Conservation (phyloP, 2,329 filamentous ascomycete genomes). For the Gremmenia infestans region DNA sequence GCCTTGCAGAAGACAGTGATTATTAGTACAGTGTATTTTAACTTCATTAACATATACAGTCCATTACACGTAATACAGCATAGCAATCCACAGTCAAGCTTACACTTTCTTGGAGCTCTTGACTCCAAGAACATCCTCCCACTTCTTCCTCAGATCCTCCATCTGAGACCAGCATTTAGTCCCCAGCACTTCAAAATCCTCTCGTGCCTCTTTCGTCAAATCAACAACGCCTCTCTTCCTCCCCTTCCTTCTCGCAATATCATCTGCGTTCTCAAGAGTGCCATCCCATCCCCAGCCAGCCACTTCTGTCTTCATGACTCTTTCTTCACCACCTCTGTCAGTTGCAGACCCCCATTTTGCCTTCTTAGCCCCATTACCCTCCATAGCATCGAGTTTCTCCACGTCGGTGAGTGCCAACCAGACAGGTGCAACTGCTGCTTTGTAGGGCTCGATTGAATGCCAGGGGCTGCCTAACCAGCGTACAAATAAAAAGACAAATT, state of each 20-base stretch:
- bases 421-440: conserved; percentile 68
- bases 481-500: conserved; percentile 61
- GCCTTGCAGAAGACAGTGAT: too few species aligned
- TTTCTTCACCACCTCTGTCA: conserved; percentile 51
- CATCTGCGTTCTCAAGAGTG: conserved; percentile 39
- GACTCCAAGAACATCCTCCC: conserved; percentile 44
- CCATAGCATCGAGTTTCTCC: conserved; percentile 52
- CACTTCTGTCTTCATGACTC: conserved; percentile 73
- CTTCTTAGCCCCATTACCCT: conserved; percentile 43
- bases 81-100: neutral
- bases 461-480: conserved; percentile 82
- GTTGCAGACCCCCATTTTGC: conserved; percentile 83
- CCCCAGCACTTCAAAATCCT: conserved; percentile 59
- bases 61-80: too few species aligned
- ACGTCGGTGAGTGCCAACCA: conserved; percentile 72
- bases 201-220: conserved; percentile 54
- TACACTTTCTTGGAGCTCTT: conserved; percentile 1
- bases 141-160: conserved; percentile 63
- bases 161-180: conserved; percentile 62
- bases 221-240: conserved; percentile 55
- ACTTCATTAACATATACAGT: too few species aligned
- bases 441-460: conserved; percentile 75
- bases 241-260: conserved; percentile 48
- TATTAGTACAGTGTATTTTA: too few species aligned
- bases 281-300: conserved; percentile 79